These are phyloP conservation scores for Venturia nashicola DNA, from an alignment of 2,329 filamentous ascomycete genomes.

Conservation along the genomic window DNA sequence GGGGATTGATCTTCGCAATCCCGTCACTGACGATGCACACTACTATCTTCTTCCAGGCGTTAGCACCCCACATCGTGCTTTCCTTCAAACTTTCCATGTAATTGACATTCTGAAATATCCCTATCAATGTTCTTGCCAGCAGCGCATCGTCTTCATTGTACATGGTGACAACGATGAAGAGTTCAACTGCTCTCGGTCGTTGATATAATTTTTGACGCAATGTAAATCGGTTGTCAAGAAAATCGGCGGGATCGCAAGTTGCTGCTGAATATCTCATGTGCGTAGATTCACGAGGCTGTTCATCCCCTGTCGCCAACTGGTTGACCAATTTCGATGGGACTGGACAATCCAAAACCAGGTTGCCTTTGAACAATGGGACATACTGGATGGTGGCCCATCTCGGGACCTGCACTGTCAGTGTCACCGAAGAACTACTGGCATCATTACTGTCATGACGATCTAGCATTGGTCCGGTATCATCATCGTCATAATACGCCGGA, in stretches of 20 bases:
- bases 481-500: conserved; percentile 45
- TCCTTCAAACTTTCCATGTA: conserved; percentile 90
- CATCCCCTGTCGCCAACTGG: conserved; percentile 64
- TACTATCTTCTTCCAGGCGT: conserved; percentile 99
- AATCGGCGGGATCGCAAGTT: conserved; percentile 83
- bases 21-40: conserved; percentile 96
- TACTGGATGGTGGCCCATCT: conserved; percentile 97
- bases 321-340: conserved; percentile 74
- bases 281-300: conserved; percentile 74
- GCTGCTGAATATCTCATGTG: conserved; percentile 91
- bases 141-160: conserved; percentile 98
- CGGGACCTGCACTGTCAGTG: conserved; percentile 38
- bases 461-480: conserved; percentile 55
- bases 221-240: conserved; percentile 81
- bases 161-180: conserved; percentile 97
- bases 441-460: conserved; percentile 22
- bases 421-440: conserved; percentile 27
- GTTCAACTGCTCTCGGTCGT: conserved; percentile 81
- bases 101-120: conserved; percentile 97
- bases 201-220: conserved; percentile 83
- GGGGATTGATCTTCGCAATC: conserved; percentile 88
- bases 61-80: conserved; percentile 96
- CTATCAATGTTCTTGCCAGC: conserved; percentile 89
- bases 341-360: conserved; percentile 91
- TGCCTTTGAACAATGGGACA: conserved; percentile 92